Conservation (phyloP, 106 monocot genomes). For the Dendrobium officinale region DNA sequence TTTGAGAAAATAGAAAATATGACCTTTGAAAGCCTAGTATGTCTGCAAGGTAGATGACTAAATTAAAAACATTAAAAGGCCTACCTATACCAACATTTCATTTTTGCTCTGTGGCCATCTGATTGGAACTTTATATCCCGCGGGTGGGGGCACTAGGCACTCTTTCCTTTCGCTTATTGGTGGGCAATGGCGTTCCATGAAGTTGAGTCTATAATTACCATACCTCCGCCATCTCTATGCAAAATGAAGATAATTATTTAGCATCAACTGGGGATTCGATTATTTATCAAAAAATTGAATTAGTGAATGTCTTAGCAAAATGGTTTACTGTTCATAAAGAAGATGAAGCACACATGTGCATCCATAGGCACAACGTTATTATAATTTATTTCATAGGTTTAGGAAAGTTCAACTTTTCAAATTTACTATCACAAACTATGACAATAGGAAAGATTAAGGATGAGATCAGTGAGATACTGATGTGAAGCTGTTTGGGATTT, state of each 20-base stretch:
- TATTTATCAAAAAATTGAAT: neutral
- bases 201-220: constrained; percentile 64
- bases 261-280: neutral
- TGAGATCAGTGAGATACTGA: neutral
- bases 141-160: constrained; percentile 82
- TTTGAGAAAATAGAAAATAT: neutral
- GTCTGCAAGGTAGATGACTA: neutral
- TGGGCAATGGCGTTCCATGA: constrained; percentile 89
- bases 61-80: neutral
- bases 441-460: neutral
- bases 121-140: constrained; percentile 69
- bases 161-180: constrained; percentile 60
- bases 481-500: neutral
- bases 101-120: constrained; percentile 89
- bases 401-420: neutral
- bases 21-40: neutral
- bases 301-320: neutral
- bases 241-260: neutral
- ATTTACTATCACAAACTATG: neutral
- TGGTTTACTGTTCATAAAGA: neutral
- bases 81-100: constrained; percentile 89
- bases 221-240: constrained; percentile 75
- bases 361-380: neutral
- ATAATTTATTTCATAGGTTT: neutral
- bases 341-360: neutral